Percentiles rank a stretch among this genome's conserved stretches.
These are phyloP conservation scores for Gossypium ekmanianum DNA, from an alignment of 345 rosid species.

Conservation along the genomic window DNA sequence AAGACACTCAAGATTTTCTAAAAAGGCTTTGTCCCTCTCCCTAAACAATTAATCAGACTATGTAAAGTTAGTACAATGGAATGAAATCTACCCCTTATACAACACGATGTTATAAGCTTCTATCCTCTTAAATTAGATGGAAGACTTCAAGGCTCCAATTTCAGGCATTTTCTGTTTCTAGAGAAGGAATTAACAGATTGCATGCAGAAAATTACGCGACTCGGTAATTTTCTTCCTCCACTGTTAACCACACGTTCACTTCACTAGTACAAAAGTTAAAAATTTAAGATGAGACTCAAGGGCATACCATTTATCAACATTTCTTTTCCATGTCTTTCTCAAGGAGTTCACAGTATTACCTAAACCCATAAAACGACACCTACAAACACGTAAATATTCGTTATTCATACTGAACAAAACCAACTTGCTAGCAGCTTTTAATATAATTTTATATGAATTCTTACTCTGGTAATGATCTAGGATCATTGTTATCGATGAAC, in stretches of 20 bases:
- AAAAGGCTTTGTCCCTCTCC: slow-evolving; percentile 47
- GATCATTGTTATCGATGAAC: slow-evolving; percentile 44
- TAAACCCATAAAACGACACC: slow-evolving; percentile 67
- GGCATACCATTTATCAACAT: slow-evolving; percentile 52
- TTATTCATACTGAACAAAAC: slow-evolving; percentile 13
- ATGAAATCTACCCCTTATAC: not conserved
- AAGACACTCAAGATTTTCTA: slow-evolving; percentile 52
- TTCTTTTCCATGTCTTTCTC: slow-evolving; percentile 55
- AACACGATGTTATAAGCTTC: not conserved
- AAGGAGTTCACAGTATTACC: slow-evolving; percentile 33
- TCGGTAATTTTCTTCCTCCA: not conserved
- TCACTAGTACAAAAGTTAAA: not conserved
- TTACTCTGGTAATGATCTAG: slow-evolving; percentile 73
- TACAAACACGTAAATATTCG: slow-evolving; percentile 23
- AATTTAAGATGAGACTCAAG: slow-evolving; percentile 7
- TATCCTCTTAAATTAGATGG: not conserved
- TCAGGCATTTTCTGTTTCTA: not conserved
- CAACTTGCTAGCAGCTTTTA: not conserved
- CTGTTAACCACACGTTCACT: not conserved
- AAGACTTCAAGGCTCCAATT: slow-evolving; percentile 2
- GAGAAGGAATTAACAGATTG: not conserved
- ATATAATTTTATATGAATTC: slow-evolving; percentile 22
- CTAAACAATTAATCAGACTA: slow-evolving; percentile 28
- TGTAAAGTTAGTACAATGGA: not conserved
- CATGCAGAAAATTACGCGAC: not conserved